Evolutionary conservation across 306 rosid genomes (phyloP), one percentile per base, ranked within the genome.

Genomic region (Acmispon strigosus): DNA sequence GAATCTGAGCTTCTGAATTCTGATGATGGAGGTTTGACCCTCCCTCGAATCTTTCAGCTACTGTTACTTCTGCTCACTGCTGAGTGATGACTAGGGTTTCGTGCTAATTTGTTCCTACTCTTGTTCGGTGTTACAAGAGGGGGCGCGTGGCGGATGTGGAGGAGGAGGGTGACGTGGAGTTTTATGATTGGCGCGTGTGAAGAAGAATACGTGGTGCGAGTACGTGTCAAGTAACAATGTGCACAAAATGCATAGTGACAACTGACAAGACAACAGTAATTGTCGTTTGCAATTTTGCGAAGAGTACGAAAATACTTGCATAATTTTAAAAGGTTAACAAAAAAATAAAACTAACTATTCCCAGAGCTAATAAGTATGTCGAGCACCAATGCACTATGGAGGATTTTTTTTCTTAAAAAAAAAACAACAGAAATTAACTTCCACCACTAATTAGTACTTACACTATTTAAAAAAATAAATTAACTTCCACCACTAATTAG

Each of bases 1-100:
- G n/a, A n/a, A 27, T 3, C 32, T 1, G 32, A 27, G 4, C 0
- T 27, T 27, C 24, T 22, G 24, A 22, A 8, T 14, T 62, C 8
- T 62, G 60, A 49, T 3, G 22, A 56, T 56, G 62, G 47, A 44
- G 43, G 10, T 50, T 71, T 56, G 77, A 71, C 48, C 49, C 32
- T 55, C 48, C 49, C 32, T 55, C 37, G 9, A 64, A 10, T 51
- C 72, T 39, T 42, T 42, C 54, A 39, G 55, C 53, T 69, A 6
- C 12, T 34, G 7, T 7, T 32, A 4, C 10, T 37, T 0, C 8
- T 37, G 13, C 51, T 34, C 61, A 17, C 19, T 37, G 13, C 51
- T 34, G 49, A 17, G n/a, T 14, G 2, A 9, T 39, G 20, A 47
- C 48, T 10, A 22, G 62, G 63, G 63, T 53, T 14, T 15, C 36